A percentile compares a stretch with the other conserved stretches of the same genome.
Evolutionary conservation across 1,139 yeast genomes (phyloP).

Genomic region (Candida anutae): DNA sequence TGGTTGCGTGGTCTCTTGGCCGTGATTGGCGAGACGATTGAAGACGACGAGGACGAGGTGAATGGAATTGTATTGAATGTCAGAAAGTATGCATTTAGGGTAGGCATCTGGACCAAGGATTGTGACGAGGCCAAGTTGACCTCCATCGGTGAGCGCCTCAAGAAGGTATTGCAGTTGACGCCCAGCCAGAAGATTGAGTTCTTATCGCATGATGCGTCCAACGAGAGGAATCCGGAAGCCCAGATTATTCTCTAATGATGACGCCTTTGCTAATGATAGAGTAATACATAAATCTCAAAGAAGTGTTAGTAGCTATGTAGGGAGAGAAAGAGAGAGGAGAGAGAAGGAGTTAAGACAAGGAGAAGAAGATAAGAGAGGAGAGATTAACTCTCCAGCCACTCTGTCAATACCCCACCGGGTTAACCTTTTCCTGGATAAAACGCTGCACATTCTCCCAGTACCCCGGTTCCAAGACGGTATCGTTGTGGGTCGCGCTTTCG

Average conservation of each 20-base stretch:
- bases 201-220: constrained; percentile 53
- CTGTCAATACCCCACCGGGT: constrained; percentile 33
- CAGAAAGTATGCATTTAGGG: constrained; percentile 75
- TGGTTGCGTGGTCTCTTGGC: constrained; percentile 91
- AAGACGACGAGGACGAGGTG: constrained; percentile 81
- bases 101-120: constrained; percentile 91
- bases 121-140: constrained; percentile 57
- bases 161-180: constrained; percentile 63
- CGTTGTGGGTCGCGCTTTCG: constrained; percentile 65
- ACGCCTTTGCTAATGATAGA: neutral
- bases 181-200: constrained; percentile 72
- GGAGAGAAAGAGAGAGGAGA: too few species aligned
- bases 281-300: neutral
- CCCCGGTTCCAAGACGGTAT: constrained; percentile 61
- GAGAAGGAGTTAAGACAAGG: too few species aligned
- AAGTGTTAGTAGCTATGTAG: too few species aligned
- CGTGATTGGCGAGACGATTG: constrained; percentile 94
- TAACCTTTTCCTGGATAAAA: constrained; percentile 41
- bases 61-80: constrained; percentile 91
- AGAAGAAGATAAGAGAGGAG: too few species aligned
- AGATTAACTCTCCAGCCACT: too few species aligned
- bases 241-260: constrained; percentile 35
- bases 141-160: constrained; percentile 78
- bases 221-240: constrained; percentile 36
- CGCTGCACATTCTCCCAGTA: constrained; percentile 66